Evolutionary conservation across 2,329 filamentous ascomycete genomes (phyloP).

Genomic region (Cordyceps javanica): DNA sequence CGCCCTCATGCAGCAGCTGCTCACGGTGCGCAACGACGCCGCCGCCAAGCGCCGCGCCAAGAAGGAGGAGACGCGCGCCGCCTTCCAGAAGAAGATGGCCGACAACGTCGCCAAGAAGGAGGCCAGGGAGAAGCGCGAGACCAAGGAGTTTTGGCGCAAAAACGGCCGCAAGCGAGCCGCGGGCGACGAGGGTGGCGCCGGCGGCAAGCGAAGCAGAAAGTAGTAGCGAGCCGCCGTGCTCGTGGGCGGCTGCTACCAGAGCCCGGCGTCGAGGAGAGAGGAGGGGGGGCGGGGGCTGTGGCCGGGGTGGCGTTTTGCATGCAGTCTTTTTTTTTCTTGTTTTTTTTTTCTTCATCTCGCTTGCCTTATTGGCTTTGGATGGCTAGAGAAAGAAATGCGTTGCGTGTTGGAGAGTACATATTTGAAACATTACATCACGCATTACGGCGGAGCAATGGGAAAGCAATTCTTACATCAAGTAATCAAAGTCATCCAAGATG

Average conservation of each 20-base stretch:
- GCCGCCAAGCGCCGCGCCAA: slow-evolving; percentile 73
- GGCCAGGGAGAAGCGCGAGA: slow-evolving; percentile 83
- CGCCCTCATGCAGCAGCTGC: slow-evolving; percentile 86
- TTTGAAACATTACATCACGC: slow-evolving; percentile 5
- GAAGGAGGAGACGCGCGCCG: slow-evolving; percentile 79
- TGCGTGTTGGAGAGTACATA: slow-evolving; percentile 1
- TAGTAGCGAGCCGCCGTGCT: neutral
- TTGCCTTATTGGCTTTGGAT: neutral
- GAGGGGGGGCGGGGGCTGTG: neutral
- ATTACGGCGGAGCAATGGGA: slow-evolving; percentile 10
- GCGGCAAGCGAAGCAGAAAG: slow-evolving; percentile 26
- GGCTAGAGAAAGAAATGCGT: neutral
- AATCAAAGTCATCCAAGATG: neutral
- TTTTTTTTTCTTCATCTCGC: neutral
- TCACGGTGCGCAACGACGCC: slow-evolving; percentile 85
- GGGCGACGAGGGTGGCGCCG: slow-evolving; percentile 33
- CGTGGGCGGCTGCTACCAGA: too few relatives aligned
- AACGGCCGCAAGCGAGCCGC: slow-evolving; percentile 69
- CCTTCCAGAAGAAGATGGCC: slow-evolving; percentile 76
- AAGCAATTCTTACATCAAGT: neutral
- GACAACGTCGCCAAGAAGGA: slow-evolving; percentile 79
- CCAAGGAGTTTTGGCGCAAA: slow-evolving; percentile 84
- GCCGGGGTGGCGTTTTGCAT: neutral
- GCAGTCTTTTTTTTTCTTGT: neutral
- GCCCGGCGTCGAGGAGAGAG: neutral